These are phyloP conservation scores for Eucalyptus erythrocorys DNA, from an alignment of 345 rosid genomes.

Conservation along the genomic window DNA sequence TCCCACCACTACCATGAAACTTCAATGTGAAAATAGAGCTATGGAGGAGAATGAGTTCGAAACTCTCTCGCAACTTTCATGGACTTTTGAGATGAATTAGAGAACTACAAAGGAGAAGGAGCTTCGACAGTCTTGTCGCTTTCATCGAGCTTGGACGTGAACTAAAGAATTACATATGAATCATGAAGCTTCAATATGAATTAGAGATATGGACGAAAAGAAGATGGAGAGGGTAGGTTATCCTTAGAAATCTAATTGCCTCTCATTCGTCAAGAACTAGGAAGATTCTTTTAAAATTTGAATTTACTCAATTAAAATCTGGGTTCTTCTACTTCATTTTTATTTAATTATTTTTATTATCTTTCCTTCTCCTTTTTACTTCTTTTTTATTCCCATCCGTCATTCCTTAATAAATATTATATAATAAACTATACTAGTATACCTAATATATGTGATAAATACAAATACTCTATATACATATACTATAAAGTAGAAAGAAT, in stretches of 20 bases:
- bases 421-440: no score
- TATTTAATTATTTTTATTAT: no score
- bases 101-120: not conserved
- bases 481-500: no score
- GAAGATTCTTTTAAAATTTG: no score
- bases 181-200: not conserved
- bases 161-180: not conserved
- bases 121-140: not conserved
- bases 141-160: not conserved
- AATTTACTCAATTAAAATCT: no score
- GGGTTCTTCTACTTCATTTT: not conserved
- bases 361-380: not conserved
- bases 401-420: not conserved
- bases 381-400: not conserved
- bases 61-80: not conserved
- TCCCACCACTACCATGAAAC: not conserved
- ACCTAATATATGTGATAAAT: not conserved
- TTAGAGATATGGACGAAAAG: not conserved
- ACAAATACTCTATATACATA: not conserved
- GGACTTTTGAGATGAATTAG: not conserved
- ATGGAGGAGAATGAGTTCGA: not conserved
- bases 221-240: not conserved
- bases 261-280: not conserved
- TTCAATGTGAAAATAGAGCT: not conserved
- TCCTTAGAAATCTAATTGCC: not conserved